Evolutionary conservation across 1,284 basidiomycete species (phyloP), one percentile per base, ranked within the genome.

Genomic region (Heterobasidion occidentale): DNA sequence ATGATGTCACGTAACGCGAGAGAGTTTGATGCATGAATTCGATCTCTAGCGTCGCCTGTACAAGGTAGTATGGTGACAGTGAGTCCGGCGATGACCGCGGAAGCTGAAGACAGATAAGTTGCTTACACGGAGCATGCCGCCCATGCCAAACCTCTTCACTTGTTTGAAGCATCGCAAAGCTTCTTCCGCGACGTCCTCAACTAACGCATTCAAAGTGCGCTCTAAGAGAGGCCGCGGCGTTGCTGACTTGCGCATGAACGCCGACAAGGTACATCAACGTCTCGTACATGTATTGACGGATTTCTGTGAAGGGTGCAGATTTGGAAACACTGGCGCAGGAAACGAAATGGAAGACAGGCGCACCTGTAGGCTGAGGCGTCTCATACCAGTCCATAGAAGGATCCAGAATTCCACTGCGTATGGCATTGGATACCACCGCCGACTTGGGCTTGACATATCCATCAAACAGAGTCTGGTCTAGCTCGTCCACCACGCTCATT

Each of bases 11-110:
- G 69, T 95, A 96, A 59, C 88, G 86, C 35, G 88, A 83, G 45
- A 99, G 78, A 6, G 92, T 95, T 73, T 98, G 96, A 71, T 99
- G 95, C 73, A 98, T 85, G 74, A 98, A 99, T 72, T 99, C 97
- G 63, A 98, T 98, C 72, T 99, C 97, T 35, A 99, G 83, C 2
- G 97, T 99, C 2, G 97, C 96, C 89, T 97, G 64, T 27, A 51
- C 14, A 11, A 38, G 35, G 36, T 34, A 19, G 52, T 19, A 54
- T 17, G 35, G 55, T 42, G 52, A 56, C 49, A 17, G 33, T 60
- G 51, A 52, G 52, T 46, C 17, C 20, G 35, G 19, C 38, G 11
- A n/a, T 36, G 17, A 52, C n/a, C 15, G 52, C 17, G 12, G 38
- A 44, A 52, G 48, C 36, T 52, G 34, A 27, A 52, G 9, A 79